Evolutionary conservation across 1,139 yeast species (phyloP), one percentile per base, ranked within the genome.

Genomic region (Zygoascus meyerae): DNA sequence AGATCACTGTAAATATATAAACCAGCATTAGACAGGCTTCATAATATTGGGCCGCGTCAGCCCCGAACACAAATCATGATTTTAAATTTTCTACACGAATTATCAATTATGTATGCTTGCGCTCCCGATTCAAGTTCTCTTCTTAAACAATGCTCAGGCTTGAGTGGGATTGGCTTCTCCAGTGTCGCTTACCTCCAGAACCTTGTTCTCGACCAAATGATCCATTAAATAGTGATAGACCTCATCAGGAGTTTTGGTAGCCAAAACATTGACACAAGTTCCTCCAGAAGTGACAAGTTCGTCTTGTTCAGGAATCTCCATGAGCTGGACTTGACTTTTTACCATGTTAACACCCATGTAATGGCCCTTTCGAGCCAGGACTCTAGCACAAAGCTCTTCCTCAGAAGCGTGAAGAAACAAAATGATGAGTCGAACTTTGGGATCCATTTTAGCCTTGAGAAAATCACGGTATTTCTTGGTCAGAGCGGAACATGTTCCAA

Each of bases 271-370:
- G 10, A 55, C 39, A 17, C 54, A 47, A 21, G 38, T 42, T 4
- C 52, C 54, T 7, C 56, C 59, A 15, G 46, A 40, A 5, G 45
- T 45, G 2, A 44, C 21, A 35, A 49, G 54, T 33, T 66, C 70
- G 1, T 62, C 68, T 1, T 63, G 72, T 8, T 57, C 43, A 0
- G 97, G 97, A 3, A 85, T 67, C 61, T 89, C 83, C 78, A 86
- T 75, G 49, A 80, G 79, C 8, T 72, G 78, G 54, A 81, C 81
- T 62, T 89, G 97, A 17, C 90, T 81, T 51, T 75, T 73, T 39
- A 89, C 79, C 97, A 89, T 86, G 48, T 78, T 77, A 2, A 83
- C 72, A 58, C 87, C 87, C 96, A 92, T 90, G 64, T 74, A 92
- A 61, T 92, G 98, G 44, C 79, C 80, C 55, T 75, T 65, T 53